A percentile compares a stretch with the other conserved stretches of the same genome.
phyloP scores from a whole-genome alignment of 805 yeast species.

The Candida schatavii region DNA sequence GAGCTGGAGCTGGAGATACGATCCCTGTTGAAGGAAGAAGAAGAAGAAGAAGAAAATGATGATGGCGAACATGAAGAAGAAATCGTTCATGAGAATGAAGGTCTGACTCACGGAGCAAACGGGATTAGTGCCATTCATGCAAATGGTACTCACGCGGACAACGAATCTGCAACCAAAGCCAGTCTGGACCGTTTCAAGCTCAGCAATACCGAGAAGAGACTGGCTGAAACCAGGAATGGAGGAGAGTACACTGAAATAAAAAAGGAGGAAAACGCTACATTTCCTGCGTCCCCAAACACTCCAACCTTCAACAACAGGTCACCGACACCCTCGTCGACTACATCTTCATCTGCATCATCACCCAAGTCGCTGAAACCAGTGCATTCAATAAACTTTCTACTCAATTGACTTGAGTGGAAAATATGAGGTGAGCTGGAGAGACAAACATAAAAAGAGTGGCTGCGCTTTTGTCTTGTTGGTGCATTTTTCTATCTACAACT shows the following conservation, averaged over 20 bases:
- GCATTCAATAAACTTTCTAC: slow-evolving; percentile 7
- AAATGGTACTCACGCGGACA: no score
- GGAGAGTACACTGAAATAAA: not conserved
- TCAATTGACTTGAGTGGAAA: slow-evolving; percentile 1
- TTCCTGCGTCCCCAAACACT: slow-evolving; percentile 5
- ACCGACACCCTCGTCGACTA: not conserved
- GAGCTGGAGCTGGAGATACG: not conserved
- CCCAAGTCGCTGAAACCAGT: not conserved
- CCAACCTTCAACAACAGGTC: slow-evolving; percentile 2
- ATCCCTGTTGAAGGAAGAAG: not conserved
- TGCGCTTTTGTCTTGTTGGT: no score
- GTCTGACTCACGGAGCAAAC: no score
- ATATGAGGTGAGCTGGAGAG: slow-evolving; percentile 4
- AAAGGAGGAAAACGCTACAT: not conserved
- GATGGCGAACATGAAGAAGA: not conserved
- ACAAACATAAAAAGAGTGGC: no score
- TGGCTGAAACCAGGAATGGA: no score
- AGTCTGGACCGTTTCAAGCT: not conserved
- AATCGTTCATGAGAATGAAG: no score
- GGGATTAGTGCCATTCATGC: no score
- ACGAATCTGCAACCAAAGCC: no score
- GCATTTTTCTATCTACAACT: no score
- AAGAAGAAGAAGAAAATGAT: not conserved
- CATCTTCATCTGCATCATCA: slow-evolving; percentile 1
- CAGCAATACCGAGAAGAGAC: not conserved